Evolutionary conservation across 148 eudicot genomes (phyloP).

Genomic region (Chenopodium berlandieri): DNA sequence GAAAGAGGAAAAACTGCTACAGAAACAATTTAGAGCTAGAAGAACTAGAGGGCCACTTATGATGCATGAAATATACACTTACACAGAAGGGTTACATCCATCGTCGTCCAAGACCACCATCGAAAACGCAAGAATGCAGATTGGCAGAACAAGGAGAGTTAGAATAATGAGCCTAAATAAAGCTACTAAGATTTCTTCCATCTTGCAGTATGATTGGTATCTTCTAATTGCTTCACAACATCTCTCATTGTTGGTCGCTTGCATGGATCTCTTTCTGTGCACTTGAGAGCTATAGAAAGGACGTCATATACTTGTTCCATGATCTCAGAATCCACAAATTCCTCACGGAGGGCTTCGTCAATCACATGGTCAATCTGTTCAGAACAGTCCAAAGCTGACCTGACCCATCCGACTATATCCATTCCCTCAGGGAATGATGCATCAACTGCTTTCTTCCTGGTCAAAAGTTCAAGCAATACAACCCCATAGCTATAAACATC

Average conservation of each 20-base stretch:
- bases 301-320: conserved; percentile 51
- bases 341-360: conserved; percentile 46
- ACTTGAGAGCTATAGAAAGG: conserved; percentile 54
- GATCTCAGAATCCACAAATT: conserved; percentile 42
- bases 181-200: conserved; percentile 20
- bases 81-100: background rate
- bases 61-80: background rate
- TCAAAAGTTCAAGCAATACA: conserved; percentile 61
- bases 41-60: background rate
- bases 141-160: background rate
- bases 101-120: background rate
- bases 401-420: conserved; percentile 59
- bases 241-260: conserved; percentile 75
- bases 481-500: conserved; percentile 84
- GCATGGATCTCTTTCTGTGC: conserved; percentile 55
- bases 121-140: background rate
- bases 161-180: conserved; percentile 1
- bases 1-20: background rate
- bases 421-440: conserved; percentile 41
- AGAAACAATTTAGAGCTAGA: background rate
- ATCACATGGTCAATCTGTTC: conserved; percentile 41
- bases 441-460: conserved; percentile 50
- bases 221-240: conserved; percentile 57
- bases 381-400: conserved; percentile 36
- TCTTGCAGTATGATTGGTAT: conserved; percentile 24